Evolutionary conservation across 371 early-diverging fungal genomes (phyloP).

Genomic region (Apophysomyces variabilis): DNA sequence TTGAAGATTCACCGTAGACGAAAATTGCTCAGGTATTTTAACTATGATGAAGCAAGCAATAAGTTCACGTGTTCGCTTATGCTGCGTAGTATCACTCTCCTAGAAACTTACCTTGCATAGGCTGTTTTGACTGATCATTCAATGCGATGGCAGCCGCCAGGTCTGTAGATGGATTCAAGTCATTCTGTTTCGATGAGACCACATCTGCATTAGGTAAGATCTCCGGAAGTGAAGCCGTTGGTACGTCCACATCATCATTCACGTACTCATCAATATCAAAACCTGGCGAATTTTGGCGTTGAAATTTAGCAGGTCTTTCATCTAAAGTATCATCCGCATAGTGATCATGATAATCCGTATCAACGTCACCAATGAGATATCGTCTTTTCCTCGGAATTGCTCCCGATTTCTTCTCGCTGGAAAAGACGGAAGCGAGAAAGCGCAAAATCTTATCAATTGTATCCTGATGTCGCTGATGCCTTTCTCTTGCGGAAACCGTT

Average conservation of each 20-base stretch:
- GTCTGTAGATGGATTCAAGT: neutral
- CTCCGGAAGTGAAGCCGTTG: neutral
- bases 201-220: neutral
- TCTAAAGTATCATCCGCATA: conserved; percentile 14
- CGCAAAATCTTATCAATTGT: conserved; percentile 90
- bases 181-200: neutral
- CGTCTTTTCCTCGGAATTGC: conserved; percentile 53
- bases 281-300: conserved; percentile 4
- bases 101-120: conserved; percentile 8
- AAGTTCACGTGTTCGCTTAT: too few species aligned
- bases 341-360: conserved; percentile 20
- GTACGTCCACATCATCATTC: conserved; percentile 18
- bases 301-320: conserved; percentile 19
- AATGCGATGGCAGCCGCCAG: conserved; percentile 36
- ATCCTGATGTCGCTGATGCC: conserved; percentile 85
- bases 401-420: conserved; percentile 57
- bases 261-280: conserved; percentile 35
- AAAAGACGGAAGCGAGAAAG: conserved; percentile 81
- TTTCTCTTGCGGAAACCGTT: conserved; percentile 71
- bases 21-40: conserved; percentile 4
- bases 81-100: neutral
- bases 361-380: conserved; percentile 39
- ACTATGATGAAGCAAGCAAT: neutral
- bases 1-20: conserved; percentile 7
- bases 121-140: conserved; percentile 22